Base-by-base conservation (phyloP, 805 yeast species). In the Myxozyma vanderwaltii region DNA sequence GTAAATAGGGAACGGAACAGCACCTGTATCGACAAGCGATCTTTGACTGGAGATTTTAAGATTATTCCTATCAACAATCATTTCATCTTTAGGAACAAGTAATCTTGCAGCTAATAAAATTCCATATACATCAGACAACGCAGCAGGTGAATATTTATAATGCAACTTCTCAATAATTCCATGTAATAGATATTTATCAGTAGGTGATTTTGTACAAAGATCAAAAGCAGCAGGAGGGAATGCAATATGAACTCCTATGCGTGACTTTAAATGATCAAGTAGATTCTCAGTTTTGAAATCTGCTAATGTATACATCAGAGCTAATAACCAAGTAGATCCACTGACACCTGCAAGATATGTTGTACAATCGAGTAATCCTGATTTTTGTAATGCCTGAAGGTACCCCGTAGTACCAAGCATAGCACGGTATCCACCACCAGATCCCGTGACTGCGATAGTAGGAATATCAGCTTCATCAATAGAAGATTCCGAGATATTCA, bases 381-480 rank as follows among this genome's bases (percentile, higher is more conserved):
- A 47, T 3, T 45, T 43, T 36, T 64, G 51, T 27, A 64, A 54
- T 41, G 66, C 58, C 15, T 33, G 26, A 33, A 66, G 45, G 44
- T 66, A 66, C 13, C 69, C 69, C 6, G 67, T 51, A 24, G 66
- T 56, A 2, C 69, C 67, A 12, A 58, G 49, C 65, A 66, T 53
- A 1, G 69, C 69, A 15, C 69, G 51, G 48, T 64, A 64, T 15
- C 69, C 69, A 26, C 69, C 69, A 13, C 69, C 69, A 21, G 69
- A 66, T 21, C 69, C 69, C 8, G 68, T 61, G 41, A 66, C 50
- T 3, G 65, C 69, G 35, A 66, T 65, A 21, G 54, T 55, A 3
- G 69, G 69, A 15, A 66, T 57, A 44, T 66, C 69, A 35, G 64
- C 59, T n/a, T 61, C 65, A 44, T 66, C 58, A 2, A 66, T 56